phyloP scores from a whole-genome alignment of 2,329 filamentous ascomycete genomes.

The Cordyceps javanica region DNA sequence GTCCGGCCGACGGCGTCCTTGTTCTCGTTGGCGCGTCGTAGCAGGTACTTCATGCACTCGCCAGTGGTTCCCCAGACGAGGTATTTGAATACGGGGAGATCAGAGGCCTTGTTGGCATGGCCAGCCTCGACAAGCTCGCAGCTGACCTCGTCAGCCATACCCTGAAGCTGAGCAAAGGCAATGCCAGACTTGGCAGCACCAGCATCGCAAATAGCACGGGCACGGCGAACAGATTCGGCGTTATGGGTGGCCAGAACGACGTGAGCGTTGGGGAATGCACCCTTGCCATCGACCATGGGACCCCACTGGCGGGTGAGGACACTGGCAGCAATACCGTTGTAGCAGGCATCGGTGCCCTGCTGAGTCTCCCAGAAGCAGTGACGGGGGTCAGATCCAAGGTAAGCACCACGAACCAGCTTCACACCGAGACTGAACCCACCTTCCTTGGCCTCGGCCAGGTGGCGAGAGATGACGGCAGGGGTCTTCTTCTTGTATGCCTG shows the following conservation, averaged over 20 bases:
- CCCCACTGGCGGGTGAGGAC: slow-evolving; percentile 53
- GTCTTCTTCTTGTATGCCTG: slow-evolving; percentile 68
- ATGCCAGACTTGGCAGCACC: slow-evolving; percentile 34
- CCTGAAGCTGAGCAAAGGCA: slow-evolving; percentile 67
- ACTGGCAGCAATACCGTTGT: slow-evolving; percentile 63
- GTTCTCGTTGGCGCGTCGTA: slow-evolving; percentile 60
- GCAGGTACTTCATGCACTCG: slow-evolving; percentile 82
- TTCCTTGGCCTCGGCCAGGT: slow-evolving; percentile 52
- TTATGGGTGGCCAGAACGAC: slow-evolving; percentile 83
- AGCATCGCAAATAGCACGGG: slow-evolving; percentile 44
- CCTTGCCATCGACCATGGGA: slow-evolving; percentile 27
- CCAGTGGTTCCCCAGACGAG: slow-evolving; percentile 63
- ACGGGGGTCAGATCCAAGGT: slow-evolving; percentile 63
- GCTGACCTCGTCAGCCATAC: slow-evolving; percentile 93
- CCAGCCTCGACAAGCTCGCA: slow-evolving; percentile 47
- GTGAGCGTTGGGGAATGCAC: slow-evolving; percentile 49
- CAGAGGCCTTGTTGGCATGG: slow-evolving; percentile 19
- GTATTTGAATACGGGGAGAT: slow-evolving; percentile 62
- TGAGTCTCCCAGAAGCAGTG: slow-evolving; percentile 68
- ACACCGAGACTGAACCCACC: slow-evolving; percentile 63
- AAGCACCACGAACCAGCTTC: slow-evolving; percentile 71
- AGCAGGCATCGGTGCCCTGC: slow-evolving; percentile 62
- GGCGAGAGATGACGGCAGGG: slow-evolving; percentile 48
- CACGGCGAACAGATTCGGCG: slow-evolving; percentile 58
- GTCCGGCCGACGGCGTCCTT: slow-evolving; percentile 62